Evolutionary conservation across 768 basidiomycete genomes (phyloP).

Genomic region (Tricholoma furcatifolium): DNA sequence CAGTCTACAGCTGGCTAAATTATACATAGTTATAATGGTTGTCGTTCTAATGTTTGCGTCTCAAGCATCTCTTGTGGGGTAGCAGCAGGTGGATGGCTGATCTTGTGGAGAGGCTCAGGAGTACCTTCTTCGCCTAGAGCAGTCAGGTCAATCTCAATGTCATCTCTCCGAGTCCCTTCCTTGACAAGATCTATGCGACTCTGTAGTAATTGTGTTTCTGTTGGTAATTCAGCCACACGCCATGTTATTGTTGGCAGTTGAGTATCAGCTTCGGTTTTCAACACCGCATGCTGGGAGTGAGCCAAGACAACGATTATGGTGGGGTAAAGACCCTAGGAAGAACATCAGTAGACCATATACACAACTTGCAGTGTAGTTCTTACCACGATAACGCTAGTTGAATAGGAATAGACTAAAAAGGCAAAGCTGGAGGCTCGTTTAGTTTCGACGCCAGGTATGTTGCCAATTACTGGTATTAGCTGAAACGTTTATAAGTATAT

Average conservation of each 20-base stretch:
- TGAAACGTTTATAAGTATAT: background rate
- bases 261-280: constrained; percentile 3
- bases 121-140: too few relatives aligned
- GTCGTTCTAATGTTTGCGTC: too few relatives aligned
- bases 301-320: constrained; percentile 8
- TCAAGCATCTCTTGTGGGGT: too few relatives aligned
- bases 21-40: too few relatives aligned
- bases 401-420: constrained; percentile 6
- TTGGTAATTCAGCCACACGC: background rate
- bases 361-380: background rate
- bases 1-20: too few relatives aligned
- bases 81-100: too few relatives aligned
- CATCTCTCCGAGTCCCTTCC: background rate
- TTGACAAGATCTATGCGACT: background rate
- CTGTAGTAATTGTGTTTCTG: background rate
- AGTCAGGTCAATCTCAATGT: background rate
- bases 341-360: background rate
- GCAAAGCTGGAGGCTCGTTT: constrained; percentile 4
- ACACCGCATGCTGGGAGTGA: constrained; percentile 5
- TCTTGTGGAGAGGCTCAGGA: too few relatives aligned
- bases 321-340: constrained; percentile 6
- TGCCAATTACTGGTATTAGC: constrained; percentile 1
- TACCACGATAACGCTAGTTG: constrained; percentile 7
- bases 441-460: constrained; percentile 2
- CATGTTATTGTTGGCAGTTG: constrained; percentile 5